Conservation (phyloP, 192 early-diverging fungal genomes). For the Umbelopsis vinacea region DNA sequence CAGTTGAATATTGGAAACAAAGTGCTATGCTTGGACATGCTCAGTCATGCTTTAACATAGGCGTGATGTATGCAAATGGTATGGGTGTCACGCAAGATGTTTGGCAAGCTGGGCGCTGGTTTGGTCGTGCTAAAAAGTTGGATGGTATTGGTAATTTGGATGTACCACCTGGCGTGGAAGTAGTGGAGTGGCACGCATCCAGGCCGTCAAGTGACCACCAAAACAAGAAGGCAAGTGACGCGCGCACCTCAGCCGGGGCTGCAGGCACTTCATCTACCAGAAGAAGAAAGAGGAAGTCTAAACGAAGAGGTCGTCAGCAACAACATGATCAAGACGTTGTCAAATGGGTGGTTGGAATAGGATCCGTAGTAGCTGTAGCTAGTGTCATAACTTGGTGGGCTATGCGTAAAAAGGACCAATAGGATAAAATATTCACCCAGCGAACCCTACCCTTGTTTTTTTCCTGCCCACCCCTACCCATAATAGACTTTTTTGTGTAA, state of each 20-base stretch:
- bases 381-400: slow-evolving; percentile 35
- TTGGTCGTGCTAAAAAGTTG: slow-evolving; percentile 40
- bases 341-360: slow-evolving; percentile 8
- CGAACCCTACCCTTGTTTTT: slow-evolving; percentile 10
- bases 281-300: slow-evolving; percentile 25
- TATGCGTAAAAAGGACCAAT: slow-evolving; percentile 29
- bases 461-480: neutral
- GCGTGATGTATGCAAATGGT: slow-evolving; percentile 40
- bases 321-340: slow-evolving; percentile 3
- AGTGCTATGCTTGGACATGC: slow-evolving; percentile 43
- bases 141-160: slow-evolving; percentile 35
- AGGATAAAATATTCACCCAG: slow-evolving; percentile 17
- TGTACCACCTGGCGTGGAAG: slow-evolving; percentile 30
- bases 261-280: slow-evolving; percentile 3
- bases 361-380: slow-evolving; percentile 33
- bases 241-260: neutral
- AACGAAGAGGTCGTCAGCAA: slow-evolving; percentile 3
- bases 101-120: slow-evolving; percentile 39
- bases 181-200: slow-evolving; percentile 37
- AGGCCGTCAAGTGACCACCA: neutral
- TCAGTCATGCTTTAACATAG: slow-evolving; percentile 43
- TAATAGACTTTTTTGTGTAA: neutral
- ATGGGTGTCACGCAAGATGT: slow-evolving; percentile 37
- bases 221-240: slow-evolving; percentile 12
- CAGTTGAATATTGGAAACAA: slow-evolving; percentile 42